Evolutionary conservation across 768 basidiomycete genomes (phyloP).

Genomic region (Mycena indigotica): DNA sequence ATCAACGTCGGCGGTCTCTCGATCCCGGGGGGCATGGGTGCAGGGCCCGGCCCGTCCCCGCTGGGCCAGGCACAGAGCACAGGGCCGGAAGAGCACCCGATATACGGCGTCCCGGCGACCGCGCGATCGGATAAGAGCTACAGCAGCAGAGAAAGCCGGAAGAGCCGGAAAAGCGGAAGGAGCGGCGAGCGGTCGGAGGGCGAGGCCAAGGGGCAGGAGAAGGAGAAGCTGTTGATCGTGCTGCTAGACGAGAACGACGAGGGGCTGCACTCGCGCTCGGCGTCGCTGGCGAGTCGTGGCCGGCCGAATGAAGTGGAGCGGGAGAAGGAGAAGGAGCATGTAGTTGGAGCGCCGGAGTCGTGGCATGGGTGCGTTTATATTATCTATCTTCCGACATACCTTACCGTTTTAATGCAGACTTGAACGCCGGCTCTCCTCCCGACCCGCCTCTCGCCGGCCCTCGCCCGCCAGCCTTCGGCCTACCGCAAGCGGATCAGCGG

Average conservation of each 20-base stretch:
- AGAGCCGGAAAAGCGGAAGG: neutral
- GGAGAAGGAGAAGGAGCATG: neutral
- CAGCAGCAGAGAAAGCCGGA: constrained; percentile 3
- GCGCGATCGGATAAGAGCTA: constrained; percentile 16
- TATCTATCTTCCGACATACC: neutral
- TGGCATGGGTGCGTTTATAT: neutral
- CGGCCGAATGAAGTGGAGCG: neutral
- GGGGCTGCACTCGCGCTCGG: neutral
- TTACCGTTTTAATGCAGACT: neutral
- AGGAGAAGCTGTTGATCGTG: constrained; percentile 19
- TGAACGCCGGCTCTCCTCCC: neutral
- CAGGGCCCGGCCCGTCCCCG: neutral
- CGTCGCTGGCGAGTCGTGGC: neutral
- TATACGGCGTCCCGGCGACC: constrained; percentile 2
- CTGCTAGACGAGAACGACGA: constrained; percentile 18
- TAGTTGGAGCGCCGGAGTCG: neutral
- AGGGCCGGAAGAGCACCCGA: constrained; percentile 2
- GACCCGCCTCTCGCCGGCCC: neutral
- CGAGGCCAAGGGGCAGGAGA: neutral
- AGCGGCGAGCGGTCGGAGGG: neutral
- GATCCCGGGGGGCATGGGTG: neutral
- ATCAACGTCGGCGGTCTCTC: too few species aligned
- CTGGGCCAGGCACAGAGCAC: neutral
- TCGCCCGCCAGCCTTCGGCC: neutral
- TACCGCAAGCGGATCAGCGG: neutral